Conservation (phyloP, 257 asterid species). For the Solanum paucissectum region DNA sequence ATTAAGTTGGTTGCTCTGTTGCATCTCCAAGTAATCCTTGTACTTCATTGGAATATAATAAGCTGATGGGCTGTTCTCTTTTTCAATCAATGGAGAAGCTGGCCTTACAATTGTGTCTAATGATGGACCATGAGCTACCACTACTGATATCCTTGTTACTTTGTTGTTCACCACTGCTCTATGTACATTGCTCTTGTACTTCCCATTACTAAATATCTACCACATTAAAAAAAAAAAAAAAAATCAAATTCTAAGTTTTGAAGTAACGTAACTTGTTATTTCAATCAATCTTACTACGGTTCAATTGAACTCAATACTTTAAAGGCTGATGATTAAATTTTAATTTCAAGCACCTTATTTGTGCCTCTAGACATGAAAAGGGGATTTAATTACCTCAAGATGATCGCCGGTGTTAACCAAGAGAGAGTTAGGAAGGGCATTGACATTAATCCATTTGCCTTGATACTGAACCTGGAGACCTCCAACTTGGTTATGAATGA, state of each 20-base stretch:
- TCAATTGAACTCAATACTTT: not conserved
- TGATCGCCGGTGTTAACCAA: conserved; percentile 43
- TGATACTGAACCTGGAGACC: conserved; percentile 28
- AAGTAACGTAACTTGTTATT: not conserved
- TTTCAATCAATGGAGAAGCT: conserved; percentile 18
- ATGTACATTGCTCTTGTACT: conserved; percentile 67
- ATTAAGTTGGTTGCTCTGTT: conserved; percentile 44
- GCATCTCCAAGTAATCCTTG: conserved; percentile 39
- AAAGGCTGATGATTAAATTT: not conserved
- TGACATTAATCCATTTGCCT: conserved; percentile 27
- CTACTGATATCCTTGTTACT: conserved; percentile 62
- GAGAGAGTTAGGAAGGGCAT: conserved; percentile 20
- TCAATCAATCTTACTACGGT: not conserved
- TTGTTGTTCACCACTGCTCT: conserved; percentile 54
- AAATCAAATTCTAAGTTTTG: not conserved
- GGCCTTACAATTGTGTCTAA: conserved; percentile 41
- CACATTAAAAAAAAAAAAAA: not conserved
- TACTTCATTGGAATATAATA: conserved; percentile 52
- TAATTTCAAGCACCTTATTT: not conserved
- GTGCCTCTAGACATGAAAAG: not conserved
- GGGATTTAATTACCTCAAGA: conserved; percentile 49
- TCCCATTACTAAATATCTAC: conserved; percentile 79
- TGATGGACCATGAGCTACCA: conserved; percentile 57
- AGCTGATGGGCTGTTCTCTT: conserved; percentile 4
- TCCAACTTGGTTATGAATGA: conserved; percentile 26